Conservation (phyloP, 805 yeast genomes). For the Ogataea chonburiensis region DNA sequence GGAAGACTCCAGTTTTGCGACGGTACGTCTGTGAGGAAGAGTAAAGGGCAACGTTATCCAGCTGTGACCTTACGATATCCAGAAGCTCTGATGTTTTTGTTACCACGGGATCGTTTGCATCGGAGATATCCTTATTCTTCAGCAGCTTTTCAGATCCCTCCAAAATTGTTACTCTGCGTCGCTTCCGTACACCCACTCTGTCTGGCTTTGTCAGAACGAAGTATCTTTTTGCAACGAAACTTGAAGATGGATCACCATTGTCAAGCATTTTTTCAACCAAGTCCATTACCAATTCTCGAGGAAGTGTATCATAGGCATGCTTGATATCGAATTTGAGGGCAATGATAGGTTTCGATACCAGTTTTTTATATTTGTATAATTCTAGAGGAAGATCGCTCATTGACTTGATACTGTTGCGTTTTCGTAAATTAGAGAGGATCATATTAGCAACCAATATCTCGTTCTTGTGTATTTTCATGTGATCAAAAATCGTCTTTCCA, state of each 20-base stretch:
- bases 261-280: conserved; percentile 19
- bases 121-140: conserved; percentile 4
- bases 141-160: not conserved
- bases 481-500: conserved; percentile 35
- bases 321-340: conserved; percentile 73
- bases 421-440: conserved; percentile 31
- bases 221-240: conserved; percentile 1
- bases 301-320: conserved; percentile 74
- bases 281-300: conserved; percentile 37
- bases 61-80: conserved; percentile 47
- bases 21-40: conserved; percentile 38
- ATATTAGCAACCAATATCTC: conserved; percentile 45
- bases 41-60: conserved; percentile 48
- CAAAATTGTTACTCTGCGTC: conserved; percentile 1
- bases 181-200: conserved; percentile 1
- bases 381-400: conserved; percentile 43
- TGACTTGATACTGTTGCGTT: conserved; percentile 30
- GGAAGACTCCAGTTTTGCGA: conserved; percentile 74
- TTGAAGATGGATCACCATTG: conserved; percentile 10
- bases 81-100: conserved; percentile 46
- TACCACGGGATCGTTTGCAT: conserved; percentile 18
- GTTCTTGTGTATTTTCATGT: conserved; percentile 35
- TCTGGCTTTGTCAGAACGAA: not conserved
- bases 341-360: conserved; percentile 30
- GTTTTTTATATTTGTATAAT: conserved; percentile 39